These are phyloP conservation scores for Drosera spatulata DNA, from an alignment of 179 eudicot genomes.

Conservation along the genomic window DNA sequence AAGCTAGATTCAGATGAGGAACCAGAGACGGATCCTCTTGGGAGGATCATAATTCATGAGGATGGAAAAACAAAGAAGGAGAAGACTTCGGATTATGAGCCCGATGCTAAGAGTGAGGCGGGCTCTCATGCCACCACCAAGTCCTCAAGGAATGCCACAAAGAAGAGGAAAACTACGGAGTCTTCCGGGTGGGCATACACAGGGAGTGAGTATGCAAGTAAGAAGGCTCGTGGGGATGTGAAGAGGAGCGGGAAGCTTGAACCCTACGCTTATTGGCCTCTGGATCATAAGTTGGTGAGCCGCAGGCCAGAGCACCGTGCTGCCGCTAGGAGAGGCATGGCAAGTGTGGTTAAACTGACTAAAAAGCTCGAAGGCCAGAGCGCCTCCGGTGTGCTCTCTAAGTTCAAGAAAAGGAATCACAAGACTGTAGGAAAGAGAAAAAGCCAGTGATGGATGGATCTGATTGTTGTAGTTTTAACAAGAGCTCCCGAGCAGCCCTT, in stretches of 20 bases:
- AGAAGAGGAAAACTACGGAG: slow-evolving; percentile 57
- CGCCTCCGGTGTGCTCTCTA: slow-evolving; percentile 53
- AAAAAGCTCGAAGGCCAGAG: slow-evolving; percentile 80
- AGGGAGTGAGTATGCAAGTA: slow-evolving; percentile 74
- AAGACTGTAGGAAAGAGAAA: slow-evolving; percentile 17
- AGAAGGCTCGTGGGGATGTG: slow-evolving; percentile 84
- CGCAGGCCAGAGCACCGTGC: slow-evolving; percentile 84
- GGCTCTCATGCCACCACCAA: slow-evolving; percentile 27
- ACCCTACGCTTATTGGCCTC: slow-evolving; percentile 98
- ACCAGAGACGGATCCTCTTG: slow-evolving; percentile 57
- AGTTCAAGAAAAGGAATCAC: slow-evolving; percentile 23
- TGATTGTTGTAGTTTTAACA: no score
- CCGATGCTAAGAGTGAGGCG: slow-evolving; percentile 42
- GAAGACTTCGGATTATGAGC: slow-evolving; percentile 23
- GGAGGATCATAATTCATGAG: slow-evolving; percentile 56
- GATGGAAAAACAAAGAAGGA: slow-evolving; percentile 34
- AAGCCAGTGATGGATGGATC: no score
- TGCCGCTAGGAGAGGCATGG: slow-evolving; percentile 85
- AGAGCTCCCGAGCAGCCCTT: background rate
- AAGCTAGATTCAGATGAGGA: slow-evolving; percentile 61
- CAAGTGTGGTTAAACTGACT: slow-evolving; percentile 71
- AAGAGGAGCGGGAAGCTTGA: slow-evolving; percentile 90
- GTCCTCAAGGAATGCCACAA: slow-evolving; percentile 26
- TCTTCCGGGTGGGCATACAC: slow-evolving; percentile 73
- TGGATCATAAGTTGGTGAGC: slow-evolving; percentile 90